Base-by-base conservation (phyloP, 495 filamentous ascomycete genomes). In the Acidiella bohemica region DNA sequence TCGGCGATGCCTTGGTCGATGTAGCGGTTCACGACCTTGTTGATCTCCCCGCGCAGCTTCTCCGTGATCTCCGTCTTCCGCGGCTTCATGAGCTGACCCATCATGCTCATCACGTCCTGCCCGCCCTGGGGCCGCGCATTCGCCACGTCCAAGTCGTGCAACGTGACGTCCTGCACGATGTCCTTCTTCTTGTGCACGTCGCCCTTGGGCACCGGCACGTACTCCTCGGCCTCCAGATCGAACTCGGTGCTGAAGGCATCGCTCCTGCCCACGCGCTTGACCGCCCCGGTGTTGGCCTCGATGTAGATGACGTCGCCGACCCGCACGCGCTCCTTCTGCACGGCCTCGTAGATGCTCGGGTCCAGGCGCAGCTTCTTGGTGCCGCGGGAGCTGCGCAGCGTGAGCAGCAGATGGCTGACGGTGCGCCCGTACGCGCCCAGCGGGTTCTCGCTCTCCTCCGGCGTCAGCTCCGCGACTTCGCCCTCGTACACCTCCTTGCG, bases 151-250 rank as follows among this genome's bases (percentile, higher is more conserved):
- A 97, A 66, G 51, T 97, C 90, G 53, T 97, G 90, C 41, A 97
- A 69, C 23, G 87, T 93, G 41, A 97, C 90, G 55, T 96, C 90
- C 58, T 97, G 90, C n/a, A 97, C 90, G 41, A 96, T 88, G 64
- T 97, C 90, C 67, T 97, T 97, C 73, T 95, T 94, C 71, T 96
- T 97, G 65, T 95, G 90, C 27, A 97, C 90, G 52, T 97, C 90
- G 29, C 90, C 90, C 64, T 97, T 95, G 14, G 90, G 90, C 42
- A 97, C 90, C 4, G 90, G 90, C 35, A 96, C 90, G 59, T 96
- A 96, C 59, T 97, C 90, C 57, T 96, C 90, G 0, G 90, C 90
- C 67, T 96, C 90, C 14, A 95, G 75, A 65, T 97, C 90, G 59
- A 96, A 97, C 55, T 97, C 90, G 14, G 90, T 96, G 16, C 85